Percentiles rank a stretch among this genome's conserved stretches.
phyloP scores from a whole-genome alignment of 1,284 basidiomycete genomes.

The Testicularia cyperi region DNA sequence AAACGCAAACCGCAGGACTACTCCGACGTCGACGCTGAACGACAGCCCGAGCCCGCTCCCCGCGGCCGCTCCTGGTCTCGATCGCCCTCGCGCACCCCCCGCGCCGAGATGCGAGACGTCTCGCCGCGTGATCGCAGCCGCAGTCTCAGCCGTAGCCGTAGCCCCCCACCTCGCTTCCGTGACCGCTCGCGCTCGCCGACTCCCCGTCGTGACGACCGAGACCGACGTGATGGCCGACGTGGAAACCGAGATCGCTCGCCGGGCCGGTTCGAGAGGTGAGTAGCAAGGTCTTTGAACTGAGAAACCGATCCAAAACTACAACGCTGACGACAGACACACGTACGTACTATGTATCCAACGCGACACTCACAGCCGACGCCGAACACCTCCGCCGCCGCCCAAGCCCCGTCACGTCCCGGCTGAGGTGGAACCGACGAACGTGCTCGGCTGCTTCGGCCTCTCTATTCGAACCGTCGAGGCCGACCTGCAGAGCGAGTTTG shows the following conservation, averaged over 20 bases:
- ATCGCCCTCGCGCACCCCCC: constrained; percentile 30
- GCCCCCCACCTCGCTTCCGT: constrained; percentile 13
- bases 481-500: constrained; percentile 91
- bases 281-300: background rate
- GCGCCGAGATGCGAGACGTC: constrained; percentile 17
- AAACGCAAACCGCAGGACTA: constrained; percentile 24
- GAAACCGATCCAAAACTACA: background rate
- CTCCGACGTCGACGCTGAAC: constrained; percentile 34
- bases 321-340: too few relatives aligned
- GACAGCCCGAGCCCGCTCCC: constrained; percentile 14
- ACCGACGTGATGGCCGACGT: constrained; percentile 16
- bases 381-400: constrained; percentile 12
- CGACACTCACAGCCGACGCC: too few relatives aligned
- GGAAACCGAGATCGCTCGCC: constrained; percentile 10
- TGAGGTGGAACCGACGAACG: constrained; percentile 75
- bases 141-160: constrained; percentile 3
- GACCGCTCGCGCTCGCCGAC: constrained; percentile 32
- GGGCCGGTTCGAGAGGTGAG: background rate
- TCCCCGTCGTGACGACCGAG: constrained; percentile 16
- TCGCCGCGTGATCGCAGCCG: constrained; percentile 10
- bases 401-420: constrained; percentile 28
- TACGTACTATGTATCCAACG: too few relatives aligned
- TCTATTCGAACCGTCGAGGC: constrained; percentile 91
- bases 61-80: constrained; percentile 36
- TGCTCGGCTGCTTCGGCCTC: constrained; percentile 92